Conservation (phyloP, 176 grass and related monocot genomes). For the Oryza officinalis region DNA sequence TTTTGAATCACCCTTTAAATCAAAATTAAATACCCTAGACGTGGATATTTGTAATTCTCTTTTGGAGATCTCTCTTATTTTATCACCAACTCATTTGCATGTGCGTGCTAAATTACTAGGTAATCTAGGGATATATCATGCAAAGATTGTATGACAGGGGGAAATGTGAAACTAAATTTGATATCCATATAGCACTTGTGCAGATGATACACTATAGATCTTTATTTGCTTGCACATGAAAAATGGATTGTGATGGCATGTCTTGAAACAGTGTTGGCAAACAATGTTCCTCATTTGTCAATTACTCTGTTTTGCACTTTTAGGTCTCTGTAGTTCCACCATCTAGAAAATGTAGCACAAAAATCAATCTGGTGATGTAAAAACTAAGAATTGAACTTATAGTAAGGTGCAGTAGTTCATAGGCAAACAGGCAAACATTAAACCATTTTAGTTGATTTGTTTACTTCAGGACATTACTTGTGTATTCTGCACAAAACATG, state of each 20-base stretch:
- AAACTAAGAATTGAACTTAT: neutral
- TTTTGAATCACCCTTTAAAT: neutral
- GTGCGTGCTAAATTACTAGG: neutral
- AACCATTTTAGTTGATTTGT: neutral
- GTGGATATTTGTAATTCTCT: neutral
- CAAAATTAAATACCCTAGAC: neutral
- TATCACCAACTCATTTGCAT: neutral
- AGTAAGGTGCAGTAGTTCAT: neutral
- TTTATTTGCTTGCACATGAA: neutral
- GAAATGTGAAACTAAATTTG: neutral
- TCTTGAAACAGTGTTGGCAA: neutral
- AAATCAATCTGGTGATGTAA: neutral
- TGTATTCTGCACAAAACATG: neutral
- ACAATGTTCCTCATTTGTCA: neutral
- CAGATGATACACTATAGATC: neutral
- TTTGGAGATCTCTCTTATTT: neutral
- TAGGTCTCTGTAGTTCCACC: neutral
- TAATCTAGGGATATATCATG: neutral
- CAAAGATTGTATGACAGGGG: neutral
- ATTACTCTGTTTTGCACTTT: neutral
- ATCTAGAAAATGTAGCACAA: neutral
- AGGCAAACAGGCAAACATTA: neutral
- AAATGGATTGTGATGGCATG: constrained; percentile 9
- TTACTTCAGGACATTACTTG: neutral
- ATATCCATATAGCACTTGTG: neutral